Conservation (phyloP, 1,139 yeast genomes). For the Debaryomyces singareniensis region DNA sequence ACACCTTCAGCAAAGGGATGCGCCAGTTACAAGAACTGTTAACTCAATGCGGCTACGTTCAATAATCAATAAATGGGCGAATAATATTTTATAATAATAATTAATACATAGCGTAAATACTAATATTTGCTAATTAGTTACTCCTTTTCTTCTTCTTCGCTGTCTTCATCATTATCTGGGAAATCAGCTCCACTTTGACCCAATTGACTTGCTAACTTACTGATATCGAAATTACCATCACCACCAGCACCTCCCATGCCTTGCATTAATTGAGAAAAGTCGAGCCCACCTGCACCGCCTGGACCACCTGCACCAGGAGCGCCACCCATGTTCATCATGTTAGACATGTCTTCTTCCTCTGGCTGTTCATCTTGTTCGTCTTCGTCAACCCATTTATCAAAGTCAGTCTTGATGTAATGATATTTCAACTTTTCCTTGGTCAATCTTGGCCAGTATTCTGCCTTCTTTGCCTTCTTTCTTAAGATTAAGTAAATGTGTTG, state of each 20-base stretch:
- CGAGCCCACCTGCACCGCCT: conserved; percentile 13
- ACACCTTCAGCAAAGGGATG: background rate
- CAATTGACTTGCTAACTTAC: conserved; percentile 38
- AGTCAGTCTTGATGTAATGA: conserved; percentile 84
- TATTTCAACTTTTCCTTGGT: conserved; percentile 67
- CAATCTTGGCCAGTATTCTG: conserved; percentile 90
- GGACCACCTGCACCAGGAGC: conserved; percentile 21
- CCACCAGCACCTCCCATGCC: conserved; percentile 22
- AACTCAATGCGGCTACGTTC: background rate
- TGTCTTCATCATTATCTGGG: conserved; percentile 23
- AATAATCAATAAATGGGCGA: background rate
- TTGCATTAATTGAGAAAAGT: conserved; percentile 16
- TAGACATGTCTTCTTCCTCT: conserved; percentile 35
- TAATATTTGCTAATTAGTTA: conserved; percentile 14
- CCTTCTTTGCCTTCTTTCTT: conserved; percentile 59
- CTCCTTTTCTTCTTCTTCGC: conserved; percentile 22
- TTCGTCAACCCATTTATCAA: conserved; percentile 95
- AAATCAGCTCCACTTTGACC: conserved; percentile 36
- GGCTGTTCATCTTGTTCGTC: conserved; percentile 75
- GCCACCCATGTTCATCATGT: conserved; percentile 22
- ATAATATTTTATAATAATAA: background rate
- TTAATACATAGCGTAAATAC: no score
- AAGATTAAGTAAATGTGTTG: conserved; percentile 65
- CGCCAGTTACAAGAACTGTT: background rate
- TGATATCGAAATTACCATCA: conserved; percentile 30